Conservation (phyloP, 2,329 filamentous ascomycete species). For the Diplodia corticola region DNA sequence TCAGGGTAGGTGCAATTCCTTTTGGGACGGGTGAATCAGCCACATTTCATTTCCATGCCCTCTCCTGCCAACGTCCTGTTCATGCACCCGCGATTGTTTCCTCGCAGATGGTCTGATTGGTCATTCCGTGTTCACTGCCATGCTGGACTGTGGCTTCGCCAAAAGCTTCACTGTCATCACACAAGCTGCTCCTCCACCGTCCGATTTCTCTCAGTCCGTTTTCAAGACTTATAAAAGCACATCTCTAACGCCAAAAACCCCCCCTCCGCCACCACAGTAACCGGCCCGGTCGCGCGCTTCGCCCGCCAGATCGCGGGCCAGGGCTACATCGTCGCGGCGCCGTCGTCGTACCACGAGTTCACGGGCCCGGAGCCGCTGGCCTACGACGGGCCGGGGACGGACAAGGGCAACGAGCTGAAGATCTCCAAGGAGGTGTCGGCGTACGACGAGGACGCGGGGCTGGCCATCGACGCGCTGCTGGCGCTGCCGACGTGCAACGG, state of each 20-base stretch:
- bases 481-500: constrained; percentile 63
- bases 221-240: background rate
- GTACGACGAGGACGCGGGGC: constrained; percentile 66
- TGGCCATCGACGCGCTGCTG: constrained; percentile 45
- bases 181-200: too few relatives aligned
- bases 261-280: constrained; percentile 62
- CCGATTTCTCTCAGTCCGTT: too few relatives aligned
- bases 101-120: too few relatives aligned
- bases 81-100: too few relatives aligned
- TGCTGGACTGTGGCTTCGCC: too few relatives aligned
- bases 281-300: constrained; percentile 85
- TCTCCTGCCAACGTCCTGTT: background rate
- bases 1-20: constrained; percentile 62
- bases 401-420: constrained; percentile 85
- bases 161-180: too few relatives aligned
- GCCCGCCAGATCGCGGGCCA: constrained; percentile 88
- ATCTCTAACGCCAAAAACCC: constrained; percentile 23
- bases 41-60: background rate
- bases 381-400: constrained; percentile 86
- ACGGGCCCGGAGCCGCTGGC: constrained; percentile 78
- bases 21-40: background rate
- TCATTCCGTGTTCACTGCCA: too few relatives aligned
- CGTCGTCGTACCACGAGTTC: constrained; percentile 92
- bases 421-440: constrained; percentile 79
- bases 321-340: constrained; percentile 89